Base-by-base conservation (phyloP, 306 rosid species). In the Castanospermum australe region DNA sequence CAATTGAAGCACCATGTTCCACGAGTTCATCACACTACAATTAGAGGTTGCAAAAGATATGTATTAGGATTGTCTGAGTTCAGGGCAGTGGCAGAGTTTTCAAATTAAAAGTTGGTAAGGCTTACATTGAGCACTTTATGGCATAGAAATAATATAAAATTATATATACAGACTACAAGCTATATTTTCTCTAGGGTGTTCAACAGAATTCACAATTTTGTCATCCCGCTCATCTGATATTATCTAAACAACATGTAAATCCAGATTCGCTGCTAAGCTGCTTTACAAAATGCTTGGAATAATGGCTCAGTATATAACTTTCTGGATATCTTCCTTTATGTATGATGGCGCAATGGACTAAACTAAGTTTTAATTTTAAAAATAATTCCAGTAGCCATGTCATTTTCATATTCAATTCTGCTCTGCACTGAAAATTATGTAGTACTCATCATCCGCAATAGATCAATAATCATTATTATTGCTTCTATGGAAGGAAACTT, bases 1-100 rank as follows among this genome's bases (percentile, higher is more conserved):
- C 96, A 48, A 86, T 67, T 7, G 93, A 86, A 63, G 97, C 97
- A 25, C 97, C 97, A 73, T 71, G 84, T 72, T 87, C 76, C 77
- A 88, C 91, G 0, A 92, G 89, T 44, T 90, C 97, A 33, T 85
- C 85, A 73, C 96, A 89, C 96, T 92, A 80, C 80, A 83, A 75
- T 80, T 59, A 62, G 54, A 59, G 11, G 33, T 67, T 54, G 42
- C 76, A 86, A 67, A 54, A 50, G 78, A 67, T 50, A 78, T 9
- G 6, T 17, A 15, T 63, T 48, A 63, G 54, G 60, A 56, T 59
- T 54, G 25, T 64, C 7, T 4, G 39, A 54, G 59, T 21, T 7
- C 35, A 75, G 5, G 7, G 21, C 33, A 35, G 33, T 12, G 18
- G 7, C 22, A 61, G 57, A 62, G 45, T 51, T 24, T 32, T 38